Evolutionary conservation across 768 basidiomycete genomes (phyloP).

Genomic region (Boletales sp.): DNA sequence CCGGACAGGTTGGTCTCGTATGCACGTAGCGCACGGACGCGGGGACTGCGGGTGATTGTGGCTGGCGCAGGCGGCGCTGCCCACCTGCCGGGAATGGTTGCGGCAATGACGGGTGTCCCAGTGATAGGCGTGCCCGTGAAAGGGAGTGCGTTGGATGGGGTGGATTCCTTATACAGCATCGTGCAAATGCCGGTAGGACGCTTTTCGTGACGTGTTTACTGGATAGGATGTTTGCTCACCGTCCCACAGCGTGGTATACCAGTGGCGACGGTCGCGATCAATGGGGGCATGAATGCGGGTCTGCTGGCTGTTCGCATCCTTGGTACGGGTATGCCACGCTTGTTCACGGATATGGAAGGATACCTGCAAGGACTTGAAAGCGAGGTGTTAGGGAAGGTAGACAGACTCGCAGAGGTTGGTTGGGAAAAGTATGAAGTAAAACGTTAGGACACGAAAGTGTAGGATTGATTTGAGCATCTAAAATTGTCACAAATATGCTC

Average conservation of each 20-base stretch:
- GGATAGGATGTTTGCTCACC: neutral
- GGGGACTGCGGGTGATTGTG: constrained; percentile 74
- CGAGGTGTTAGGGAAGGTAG: constrained; percentile 78
- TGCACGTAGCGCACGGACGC: constrained; percentile 64
- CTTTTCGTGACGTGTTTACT: neutral
- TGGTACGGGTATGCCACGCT: constrained; percentile 62
- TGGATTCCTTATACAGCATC: constrained; percentile 95
- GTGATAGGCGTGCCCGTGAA: constrained; percentile 98
- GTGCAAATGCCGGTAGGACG: constrained; percentile 95
- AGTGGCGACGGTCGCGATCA: constrained; percentile 96
- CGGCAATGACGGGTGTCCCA: constrained; percentile 87
- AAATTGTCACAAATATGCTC: too few species aligned
- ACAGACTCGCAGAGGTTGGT: constrained; percentile 70
- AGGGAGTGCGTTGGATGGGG: constrained; percentile 88
- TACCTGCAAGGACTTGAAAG: constrained; percentile 68
- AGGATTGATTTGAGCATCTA: too few species aligned
- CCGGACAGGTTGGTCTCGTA: constrained; percentile 83
- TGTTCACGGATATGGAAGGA: constrained; percentile 63
- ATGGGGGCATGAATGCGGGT: constrained; percentile 91
- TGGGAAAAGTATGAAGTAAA: constrained; percentile 79
- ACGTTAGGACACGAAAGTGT: constrained; percentile 6
- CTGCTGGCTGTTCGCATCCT: constrained; percentile 91
- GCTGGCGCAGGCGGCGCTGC: constrained; percentile 99
- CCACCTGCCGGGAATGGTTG: constrained; percentile 98
- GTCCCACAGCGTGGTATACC: constrained; percentile 81